Percentiles rank a stretch among this genome's conserved stretches.
Evolutionary conservation across 2,329 filamentous ascomycete species (phyloP).

Genomic region (Tolypocladium tropicale): DNA sequence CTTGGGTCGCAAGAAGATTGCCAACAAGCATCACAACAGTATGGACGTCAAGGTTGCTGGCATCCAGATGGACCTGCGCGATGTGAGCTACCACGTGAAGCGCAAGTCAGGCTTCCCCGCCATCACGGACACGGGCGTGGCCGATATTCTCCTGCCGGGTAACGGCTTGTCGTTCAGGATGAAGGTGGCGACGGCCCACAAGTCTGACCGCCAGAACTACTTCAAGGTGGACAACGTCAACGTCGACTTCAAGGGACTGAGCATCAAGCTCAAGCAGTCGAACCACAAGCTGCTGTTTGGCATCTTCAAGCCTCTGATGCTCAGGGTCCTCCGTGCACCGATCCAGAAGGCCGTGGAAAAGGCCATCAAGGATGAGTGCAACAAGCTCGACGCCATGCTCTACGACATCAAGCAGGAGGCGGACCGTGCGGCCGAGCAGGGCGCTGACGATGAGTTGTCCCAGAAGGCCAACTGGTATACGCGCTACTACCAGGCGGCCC

Average conservation of each 20-base stretch:
- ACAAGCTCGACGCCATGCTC: slow-evolving; percentile 60
- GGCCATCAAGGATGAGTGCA: slow-evolving; percentile 74
- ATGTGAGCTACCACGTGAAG: slow-evolving; percentile 92
- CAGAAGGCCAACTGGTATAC: slow-evolving; percentile 75
- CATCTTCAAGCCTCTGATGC: slow-evolving; percentile 76
- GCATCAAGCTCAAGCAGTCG: slow-evolving; percentile 87
- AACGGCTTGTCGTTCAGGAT: slow-evolving; percentile 87
- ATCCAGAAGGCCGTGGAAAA: slow-evolving; percentile 85
- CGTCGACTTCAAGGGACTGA: slow-evolving; percentile 70
- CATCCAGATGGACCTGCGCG: slow-evolving; percentile 82
- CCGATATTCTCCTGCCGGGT: slow-evolving; percentile 80
- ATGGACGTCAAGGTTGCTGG: slow-evolving; percentile 76
- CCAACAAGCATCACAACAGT: slow-evolving; percentile 73
- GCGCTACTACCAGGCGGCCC: slow-evolving; percentile 67
- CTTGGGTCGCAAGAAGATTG: slow-evolving; percentile 82
- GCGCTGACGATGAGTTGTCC: slow-evolving; percentile 46
- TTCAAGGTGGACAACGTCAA: slow-evolving; percentile 90
- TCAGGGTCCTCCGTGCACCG: slow-evolving; percentile 74
- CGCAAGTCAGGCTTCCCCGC: slow-evolving; percentile 89
- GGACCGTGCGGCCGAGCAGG: slow-evolving; percentile 56
- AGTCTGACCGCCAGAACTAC: slow-evolving; percentile 67
- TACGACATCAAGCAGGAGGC: slow-evolving; percentile 78
- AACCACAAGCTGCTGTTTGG: slow-evolving; percentile 87
- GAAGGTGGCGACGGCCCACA: slow-evolving; percentile 71
- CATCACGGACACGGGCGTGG: slow-evolving; percentile 77